Evolutionary conservation across 805 yeast species (phyloP), one percentile per base, ranked within the genome.

Genomic region (Vanderwaltozyma tropicalis): DNA sequence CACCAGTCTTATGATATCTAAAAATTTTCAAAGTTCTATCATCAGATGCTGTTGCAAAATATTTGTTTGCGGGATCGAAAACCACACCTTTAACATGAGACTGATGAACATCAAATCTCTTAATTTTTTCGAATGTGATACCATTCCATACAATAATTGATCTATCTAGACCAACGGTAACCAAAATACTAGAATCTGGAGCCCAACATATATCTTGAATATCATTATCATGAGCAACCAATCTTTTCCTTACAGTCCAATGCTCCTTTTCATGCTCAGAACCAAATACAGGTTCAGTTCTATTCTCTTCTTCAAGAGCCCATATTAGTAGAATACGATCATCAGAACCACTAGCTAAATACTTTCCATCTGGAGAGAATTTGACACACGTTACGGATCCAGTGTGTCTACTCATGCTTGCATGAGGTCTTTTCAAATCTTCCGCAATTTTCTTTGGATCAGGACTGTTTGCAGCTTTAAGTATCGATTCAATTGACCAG

Each of bases 121-220:
- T 86, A 40, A 89, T 75, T 46, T 51, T 85, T 74, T 62, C 92
- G 94, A 67, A 92, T 0, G 96, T 89, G 2, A 76, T 64, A 3
- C 96, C 97, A 52, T 79, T 84, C 96, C 97, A 92, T 11, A 92
- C 78, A 32, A 89, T 83, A 38, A 92, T 84, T 31, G 92, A 81
- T 53, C 96, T 69, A 61, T 92, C 99, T 40, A 92, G 67, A 0
- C 98, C 98, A 10, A 89, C 98, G 1, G 95, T 82, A 14, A 92
- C 96, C 33, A 92, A 64, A 18, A 92, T 74, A 27, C 85, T 74
- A 4, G 94, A 82, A 55, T 89, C 97, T 0, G 97, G 96, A 1
- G 95, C 83, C 97, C 98, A 92, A 31, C 96, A 94, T 47, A 92
- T 79, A 60, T 92, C 98, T 58, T 92, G 98, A 35, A 92, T 84